Base-by-base conservation (phyloP, 2,329 filamentous ascomycete species). In the Pseudodiploospora longispora region DNA sequence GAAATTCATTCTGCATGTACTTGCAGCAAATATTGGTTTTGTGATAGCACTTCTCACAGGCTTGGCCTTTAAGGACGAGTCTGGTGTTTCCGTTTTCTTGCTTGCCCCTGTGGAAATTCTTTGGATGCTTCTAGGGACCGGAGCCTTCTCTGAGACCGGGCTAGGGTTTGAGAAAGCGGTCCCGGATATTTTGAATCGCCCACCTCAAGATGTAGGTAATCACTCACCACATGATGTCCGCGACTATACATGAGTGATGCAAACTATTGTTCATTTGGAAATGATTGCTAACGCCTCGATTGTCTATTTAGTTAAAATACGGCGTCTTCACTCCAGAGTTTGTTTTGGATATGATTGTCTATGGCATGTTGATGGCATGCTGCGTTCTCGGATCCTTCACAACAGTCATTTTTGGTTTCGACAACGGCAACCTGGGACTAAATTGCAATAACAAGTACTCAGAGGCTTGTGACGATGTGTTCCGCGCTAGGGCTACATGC, bases 51-150 rank as follows among this genome's bases (percentile, higher is more conserved):
- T 87, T 6, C 74, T 87, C 6, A 75, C 84, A 35, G 82, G 83
- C 32, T 69, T 87, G 3, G 76, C 70, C 0, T 86, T 85, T 67
- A 85, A 86, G 61, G 83, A 87, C 52, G 51, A 59, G 1, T 66
- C 66, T n/a, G 67, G 71, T 2, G 69, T 83, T 28, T 86, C 82
- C 0, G 78, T 86, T 9, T 87, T 86, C 58, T 80, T 82, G 0
- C 69, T 87, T 9, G 72, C 81, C 0, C 83, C 83, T 0, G 78
- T 87, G 9, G 79, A 87, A 50, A 85, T 87, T 49, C 71, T 87
- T 30, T 87, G 81, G 80, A 81, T 87, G 57, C 82, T 86, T 56
- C 83, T 87, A 74, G 76, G 85, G 41, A 86, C 82, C 1, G 83
- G 79, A 41, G 78, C 76, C 1, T 72, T 86, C 49, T 82, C 82